phyloP scores from a whole-genome alignment of 2,329 filamentous ascomycete species.

The Basipetospora chlamydospora region DNA sequence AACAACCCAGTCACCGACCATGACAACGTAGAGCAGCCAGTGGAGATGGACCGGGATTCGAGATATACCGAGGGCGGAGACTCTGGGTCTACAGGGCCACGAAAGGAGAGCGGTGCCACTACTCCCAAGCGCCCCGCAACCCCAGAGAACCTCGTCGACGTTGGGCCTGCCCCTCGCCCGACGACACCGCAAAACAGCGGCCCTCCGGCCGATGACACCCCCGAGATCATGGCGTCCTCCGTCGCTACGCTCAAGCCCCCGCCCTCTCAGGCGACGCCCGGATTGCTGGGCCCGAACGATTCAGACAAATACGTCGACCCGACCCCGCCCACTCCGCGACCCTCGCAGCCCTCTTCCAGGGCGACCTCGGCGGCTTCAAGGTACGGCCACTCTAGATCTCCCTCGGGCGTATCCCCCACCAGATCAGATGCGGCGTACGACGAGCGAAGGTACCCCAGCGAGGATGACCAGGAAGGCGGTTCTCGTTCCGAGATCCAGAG shows the following conservation, averaged over 20 bases:
- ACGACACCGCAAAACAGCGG: not conserved
- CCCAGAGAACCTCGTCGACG: constrained; percentile 3
- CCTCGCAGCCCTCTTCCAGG: constrained; percentile 43
- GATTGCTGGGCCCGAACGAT: constrained; percentile 29
- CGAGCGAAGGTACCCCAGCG: constrained; percentile 40
- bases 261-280: constrained; percentile 19
- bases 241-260: constrained; percentile 33
- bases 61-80: not conserved
- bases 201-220: not conserved
- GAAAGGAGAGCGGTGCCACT: too few species aligned
- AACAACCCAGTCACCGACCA: not conserved
- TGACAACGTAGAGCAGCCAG: not conserved
- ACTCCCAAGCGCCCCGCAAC: too few species aligned
- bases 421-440: constrained; percentile 42
- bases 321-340: constrained; percentile 39
- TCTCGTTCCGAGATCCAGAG: constrained; percentile 82
- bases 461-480: constrained; percentile 51
- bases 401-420: constrained; percentile 33
- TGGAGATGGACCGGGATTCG: constrained; percentile 5
- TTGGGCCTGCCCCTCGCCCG: not conserved
- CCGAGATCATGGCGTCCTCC: constrained; percentile 17
- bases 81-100: too few species aligned
- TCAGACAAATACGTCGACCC: constrained; percentile 38
- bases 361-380: constrained; percentile 40
- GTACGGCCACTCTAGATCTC: constrained; percentile 21